Conservation (phyloP, 768 basidiomycete species). For the Cubamyces sp. region DNA sequence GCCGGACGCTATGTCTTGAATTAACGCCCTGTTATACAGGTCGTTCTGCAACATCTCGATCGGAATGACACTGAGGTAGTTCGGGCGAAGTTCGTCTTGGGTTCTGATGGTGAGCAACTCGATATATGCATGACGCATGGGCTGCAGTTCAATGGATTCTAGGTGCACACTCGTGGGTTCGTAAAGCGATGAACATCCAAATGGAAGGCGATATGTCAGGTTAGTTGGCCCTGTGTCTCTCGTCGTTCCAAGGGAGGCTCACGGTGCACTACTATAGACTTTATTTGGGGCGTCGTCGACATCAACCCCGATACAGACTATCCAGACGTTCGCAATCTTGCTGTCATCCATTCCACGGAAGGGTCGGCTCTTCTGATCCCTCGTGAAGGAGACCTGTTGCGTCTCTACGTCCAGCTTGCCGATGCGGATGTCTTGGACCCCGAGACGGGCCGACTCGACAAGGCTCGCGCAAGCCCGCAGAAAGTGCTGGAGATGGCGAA, state of each 20-base stretch:
- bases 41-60: conserved; percentile 46
- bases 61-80: conserved; percentile 34
- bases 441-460: conserved; percentile 56
- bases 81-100: conserved; percentile 41
- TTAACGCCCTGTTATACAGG: conserved; percentile 34
- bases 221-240: conserved; percentile 5
- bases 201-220: conserved; percentile 45
- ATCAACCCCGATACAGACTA: conserved; percentile 72
- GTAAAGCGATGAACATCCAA: conserved; percentile 38
- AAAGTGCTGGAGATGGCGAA: conserved; percentile 51
- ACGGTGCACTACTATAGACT: conserved; percentile 28
- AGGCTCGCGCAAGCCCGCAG: conserved; percentile 50
- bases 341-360: conserved; percentile 67
- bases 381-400: conserved; percentile 66
- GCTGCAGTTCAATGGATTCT: background rate
- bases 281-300: conserved; percentile 50
- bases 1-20: background rate
- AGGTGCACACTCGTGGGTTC: conserved; percentile 43
- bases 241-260: background rate
- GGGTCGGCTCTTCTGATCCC: conserved; percentile 79
- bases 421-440: conserved; percentile 50
- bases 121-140: background rate
- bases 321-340: conserved; percentile 71
- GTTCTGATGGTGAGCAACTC: conserved; percentile 36
- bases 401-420: conserved; percentile 69